These are phyloP conservation scores for Paspalum notatum DNA, from an alignment of 176 grass and related monocot species.

Conservation along the genomic window DNA sequence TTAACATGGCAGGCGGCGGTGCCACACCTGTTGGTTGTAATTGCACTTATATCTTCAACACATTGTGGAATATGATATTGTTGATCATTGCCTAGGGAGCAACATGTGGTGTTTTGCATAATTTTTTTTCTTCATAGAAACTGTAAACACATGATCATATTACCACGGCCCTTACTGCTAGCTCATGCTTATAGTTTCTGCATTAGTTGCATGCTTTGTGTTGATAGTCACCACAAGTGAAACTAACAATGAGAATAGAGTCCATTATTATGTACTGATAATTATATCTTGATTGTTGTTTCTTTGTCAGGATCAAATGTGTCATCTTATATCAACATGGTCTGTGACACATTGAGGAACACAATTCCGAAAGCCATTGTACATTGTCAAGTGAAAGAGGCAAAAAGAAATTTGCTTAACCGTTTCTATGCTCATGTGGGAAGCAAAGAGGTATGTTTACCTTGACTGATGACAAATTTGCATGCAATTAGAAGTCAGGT, in stretches of 20 bases:
- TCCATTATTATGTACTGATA: not conserved
- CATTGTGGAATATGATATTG: not conserved
- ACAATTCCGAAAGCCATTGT: constrained; percentile 94
- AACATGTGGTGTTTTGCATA: not conserved
- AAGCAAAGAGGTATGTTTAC: constrained; percentile 79
- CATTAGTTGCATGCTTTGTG: not conserved
- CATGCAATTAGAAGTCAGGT: not conserved
- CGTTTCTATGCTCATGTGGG: constrained; percentile 96
- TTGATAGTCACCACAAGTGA: not conserved
- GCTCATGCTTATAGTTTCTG: not conserved
- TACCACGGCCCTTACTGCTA: not conserved
- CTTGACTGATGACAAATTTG: not conserved
- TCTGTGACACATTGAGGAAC: constrained; percentile 91
- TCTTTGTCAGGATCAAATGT: constrained; percentile 84
- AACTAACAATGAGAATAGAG: not conserved
- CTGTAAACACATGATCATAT: not conserved
- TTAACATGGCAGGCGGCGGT: not conserved
- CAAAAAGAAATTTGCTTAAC: constrained; percentile 87
- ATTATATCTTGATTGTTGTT: constrained; percentile 8
- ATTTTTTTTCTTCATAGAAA: not conserved
- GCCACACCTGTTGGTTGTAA: not conserved
- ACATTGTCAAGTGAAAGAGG: constrained; percentile 94
- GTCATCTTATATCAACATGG: constrained; percentile 89
- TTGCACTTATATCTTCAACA: not conserved
- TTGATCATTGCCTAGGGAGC: not conserved